A percentile compares a stretch with the other conserved stretches of the same genome.
These are phyloP conservation scores for Halocafeteria seosinensis DNA, from an alignment of 108 stramenopile genomes.

Conservation along the genomic window DNA sequence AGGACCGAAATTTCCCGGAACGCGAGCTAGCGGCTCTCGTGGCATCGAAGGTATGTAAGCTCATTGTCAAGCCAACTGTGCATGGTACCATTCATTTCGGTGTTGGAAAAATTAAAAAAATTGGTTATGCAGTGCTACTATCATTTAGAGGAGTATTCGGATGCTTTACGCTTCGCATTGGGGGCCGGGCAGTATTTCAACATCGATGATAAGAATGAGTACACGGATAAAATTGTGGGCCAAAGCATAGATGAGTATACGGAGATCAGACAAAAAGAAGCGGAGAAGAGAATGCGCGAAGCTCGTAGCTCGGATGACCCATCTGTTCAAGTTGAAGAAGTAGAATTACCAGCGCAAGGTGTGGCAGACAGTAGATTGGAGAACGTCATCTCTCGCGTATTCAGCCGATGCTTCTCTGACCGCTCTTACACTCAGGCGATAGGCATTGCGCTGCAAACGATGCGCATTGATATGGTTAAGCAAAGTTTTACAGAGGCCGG, in stretches of 20 bases:
- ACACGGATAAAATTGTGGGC: constrained; percentile 32
- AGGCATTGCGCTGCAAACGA: constrained; percentile 83
- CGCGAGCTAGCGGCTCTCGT: constrained; percentile 58
- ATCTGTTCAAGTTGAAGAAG: constrained; percentile 2
- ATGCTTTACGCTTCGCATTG: constrained; percentile 65
- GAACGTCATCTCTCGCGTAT: constrained; percentile 66
- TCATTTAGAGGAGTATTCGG: constrained; percentile 84
- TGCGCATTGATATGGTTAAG: constrained; percentile 46
- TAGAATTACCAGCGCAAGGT: constrained; percentile 43
- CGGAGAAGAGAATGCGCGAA: too few relatives aligned
- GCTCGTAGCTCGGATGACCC: constrained; percentile 10
- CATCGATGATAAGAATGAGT: constrained; percentile 23
- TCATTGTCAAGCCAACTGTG: too few relatives aligned
- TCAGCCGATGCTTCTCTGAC: constrained; percentile 66
- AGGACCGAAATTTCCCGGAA: constrained; percentile 24
- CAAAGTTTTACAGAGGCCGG: constrained; percentile 18
- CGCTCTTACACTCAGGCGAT: constrained; percentile 68
- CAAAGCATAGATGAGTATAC: constrained; percentile 60
- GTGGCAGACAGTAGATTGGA: too few relatives aligned
- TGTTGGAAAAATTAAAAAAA: too few relatives aligned
- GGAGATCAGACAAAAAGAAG: constrained; percentile 20
- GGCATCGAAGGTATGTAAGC: constrained; percentile 52
- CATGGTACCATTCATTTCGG: too few relatives aligned
- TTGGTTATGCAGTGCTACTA: constrained; percentile 70
- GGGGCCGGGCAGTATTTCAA: constrained; percentile 35